Percentiles rank a stretch among this genome's conserved stretches.
phyloP scores from a whole-genome alignment of 2,329 filamentous ascomycete genomes.

The Seiridium cupressi region DNA sequence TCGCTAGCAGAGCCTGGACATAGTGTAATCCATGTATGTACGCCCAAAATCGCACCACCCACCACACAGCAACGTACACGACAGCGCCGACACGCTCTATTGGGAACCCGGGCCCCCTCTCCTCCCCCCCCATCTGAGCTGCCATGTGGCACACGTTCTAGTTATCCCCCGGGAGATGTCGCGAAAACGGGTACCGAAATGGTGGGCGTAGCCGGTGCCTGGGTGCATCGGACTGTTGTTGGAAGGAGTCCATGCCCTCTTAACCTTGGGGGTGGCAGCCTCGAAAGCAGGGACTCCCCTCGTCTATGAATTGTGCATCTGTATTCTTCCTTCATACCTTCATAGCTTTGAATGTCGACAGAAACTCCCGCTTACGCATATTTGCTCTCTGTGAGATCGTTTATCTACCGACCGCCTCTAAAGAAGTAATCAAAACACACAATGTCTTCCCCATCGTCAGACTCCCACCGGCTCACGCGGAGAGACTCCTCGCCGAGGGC shows the following conservation, averaged over 20 bases:
- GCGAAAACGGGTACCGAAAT: neutral
- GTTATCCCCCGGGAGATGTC: neutral
- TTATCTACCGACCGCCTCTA: neutral
- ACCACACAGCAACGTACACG: constrained; percentile 7
- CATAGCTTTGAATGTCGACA: too few species aligned
- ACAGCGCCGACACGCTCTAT: constrained; percentile 1
- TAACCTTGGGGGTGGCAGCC: neutral
- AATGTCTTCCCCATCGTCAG: constrained; percentile 37
- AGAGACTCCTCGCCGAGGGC: constrained; percentile 39
- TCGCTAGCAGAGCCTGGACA: neutral
- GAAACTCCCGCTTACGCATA: too few species aligned
- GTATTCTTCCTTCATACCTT: neutral
- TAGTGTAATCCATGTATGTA: constrained; percentile 4
- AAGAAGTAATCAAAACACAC: constrained; percentile 1
- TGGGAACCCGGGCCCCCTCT: neutral
- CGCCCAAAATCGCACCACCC: constrained; percentile 3
- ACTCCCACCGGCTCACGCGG: constrained; percentile 31
- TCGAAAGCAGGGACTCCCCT: neutral
- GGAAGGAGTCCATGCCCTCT: neutral
- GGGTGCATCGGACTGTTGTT: neutral
- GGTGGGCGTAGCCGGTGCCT: neutral
- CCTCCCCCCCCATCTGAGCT: neutral
- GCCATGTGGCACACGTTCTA: constrained; percentile 2
- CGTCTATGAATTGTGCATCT: neutral
- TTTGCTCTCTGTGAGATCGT: too few species aligned